Evolutionary conservation across 2,329 filamentous ascomycete genomes (phyloP).

Genomic region (Microsporum ferrugineum): DNA sequence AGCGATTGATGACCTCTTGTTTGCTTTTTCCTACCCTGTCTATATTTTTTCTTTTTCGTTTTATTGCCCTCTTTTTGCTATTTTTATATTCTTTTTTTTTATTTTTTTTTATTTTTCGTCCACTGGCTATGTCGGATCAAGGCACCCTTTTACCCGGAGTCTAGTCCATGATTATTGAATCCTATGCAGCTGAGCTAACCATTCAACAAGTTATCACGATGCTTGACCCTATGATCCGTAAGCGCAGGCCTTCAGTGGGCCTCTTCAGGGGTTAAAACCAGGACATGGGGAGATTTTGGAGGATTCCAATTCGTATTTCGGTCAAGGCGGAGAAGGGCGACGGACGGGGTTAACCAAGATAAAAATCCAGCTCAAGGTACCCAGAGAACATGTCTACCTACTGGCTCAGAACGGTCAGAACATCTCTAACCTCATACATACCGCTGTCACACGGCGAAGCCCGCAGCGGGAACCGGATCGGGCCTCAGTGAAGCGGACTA

Average conservation of each 20-base stretch:
- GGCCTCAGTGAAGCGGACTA: slow-evolving; percentile 1
- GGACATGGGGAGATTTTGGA: not conserved
- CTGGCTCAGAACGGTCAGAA: not conserved
- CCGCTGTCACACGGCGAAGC: slow-evolving; percentile 2
- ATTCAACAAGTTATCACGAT: not conserved
- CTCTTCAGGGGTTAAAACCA: not conserved
- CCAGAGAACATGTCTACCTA: not conserved
- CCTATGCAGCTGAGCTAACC: not conserved
- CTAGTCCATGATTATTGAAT: not conserved
- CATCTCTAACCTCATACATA: not conserved
- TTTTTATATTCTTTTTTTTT: not conserved
- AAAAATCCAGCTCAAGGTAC: not conserved
- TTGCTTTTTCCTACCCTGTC: slow-evolving; percentile 3
- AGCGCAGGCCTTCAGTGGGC: not conserved
- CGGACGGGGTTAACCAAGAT: not conserved
- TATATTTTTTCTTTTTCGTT: not conserved
- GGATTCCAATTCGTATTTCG: not conserved
- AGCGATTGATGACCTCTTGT: not conserved
- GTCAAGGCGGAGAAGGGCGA: not conserved
- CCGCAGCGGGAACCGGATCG: not conserved
- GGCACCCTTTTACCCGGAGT: not conserved
- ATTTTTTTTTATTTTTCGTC: not conserved
- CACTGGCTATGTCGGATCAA: not conserved
- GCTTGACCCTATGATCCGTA: not conserved
- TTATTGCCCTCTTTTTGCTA: not conserved